phyloP scores from a whole-genome alignment of 2,329 filamentous ascomycete genomes.

The Ceratocystis cubensis region DNA sequence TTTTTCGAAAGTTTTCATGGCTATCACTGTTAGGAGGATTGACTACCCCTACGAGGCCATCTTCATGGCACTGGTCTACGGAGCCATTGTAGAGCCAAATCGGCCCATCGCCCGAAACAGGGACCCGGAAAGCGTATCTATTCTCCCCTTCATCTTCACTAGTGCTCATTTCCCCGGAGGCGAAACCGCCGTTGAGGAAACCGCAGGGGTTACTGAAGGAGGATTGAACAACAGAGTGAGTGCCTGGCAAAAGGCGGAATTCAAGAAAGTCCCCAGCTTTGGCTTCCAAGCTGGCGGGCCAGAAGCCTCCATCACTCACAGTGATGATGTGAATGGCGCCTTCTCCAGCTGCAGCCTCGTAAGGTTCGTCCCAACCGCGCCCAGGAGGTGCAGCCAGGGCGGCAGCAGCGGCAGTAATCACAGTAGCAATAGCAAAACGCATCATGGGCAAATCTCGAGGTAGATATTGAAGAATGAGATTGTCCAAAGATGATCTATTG shows the following conservation, averaged over 20 bases:
- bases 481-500: not conserved
- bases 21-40: no score
- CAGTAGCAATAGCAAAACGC: not conserved
- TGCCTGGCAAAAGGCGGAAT: not conserved
- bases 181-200: conserved; percentile 26
- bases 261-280: not conserved
- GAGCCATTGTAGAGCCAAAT: no score
- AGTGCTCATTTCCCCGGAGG: not conserved
- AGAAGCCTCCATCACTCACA: not conserved
- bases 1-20: no score
- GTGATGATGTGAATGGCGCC: not conserved
- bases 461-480: not conserved
- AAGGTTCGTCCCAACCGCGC: not conserved
- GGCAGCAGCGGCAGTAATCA: not conserved
- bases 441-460: not conserved
- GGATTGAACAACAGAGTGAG: not conserved
- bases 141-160: not conserved
- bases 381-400: not conserved
- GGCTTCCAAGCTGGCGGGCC: not conserved
- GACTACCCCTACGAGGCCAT: no score
- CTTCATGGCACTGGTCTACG: no score
- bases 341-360: not conserved
- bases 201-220: conserved; percentile 34
- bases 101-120: no score
- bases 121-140: conserved; percentile 22